Base-by-base conservation (phyloP, 768 basidiomycete species). In the Podaxis rugospora region DNA sequence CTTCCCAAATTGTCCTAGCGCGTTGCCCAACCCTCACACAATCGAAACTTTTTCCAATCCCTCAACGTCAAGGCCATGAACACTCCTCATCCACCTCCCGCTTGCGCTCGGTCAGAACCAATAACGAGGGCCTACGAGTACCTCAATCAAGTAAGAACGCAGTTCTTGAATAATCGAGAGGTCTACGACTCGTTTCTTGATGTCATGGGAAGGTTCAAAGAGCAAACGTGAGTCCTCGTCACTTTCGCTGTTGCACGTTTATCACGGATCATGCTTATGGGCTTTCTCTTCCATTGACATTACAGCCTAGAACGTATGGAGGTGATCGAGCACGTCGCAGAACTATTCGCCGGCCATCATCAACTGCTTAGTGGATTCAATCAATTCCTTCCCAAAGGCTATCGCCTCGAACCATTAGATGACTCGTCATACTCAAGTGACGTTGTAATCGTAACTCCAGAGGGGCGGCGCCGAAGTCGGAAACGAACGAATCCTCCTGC, bases 311-410 rank as follows among this genome's bases (percentile, higher is more conserved):
- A 61, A n/a, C 53, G 52, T 25, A 54, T 61, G 52, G 59, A 61
- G 52, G 59, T 61, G 44, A 61, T 61, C 16, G 59, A 61, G 21
- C 59, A 53, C 14, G 59, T 61, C 16, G 59, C 59, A 23, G 52
- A 61, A 51, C 53, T 61, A 5, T 61, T 61, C 44, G 59, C 59
- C 2, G 59, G 59, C 3, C 53, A 61, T 23, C 59, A 61, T 50
- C 59, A 61, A 47, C 52, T 61, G 14, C 59, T 61, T 25, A 61
- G 42, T 49, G 59, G 59, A 10, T 61, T 61, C 53, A 61, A 61
- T 61, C 59, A 55, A 10, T 61, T 61, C 46, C 59, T 61, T 25
- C 59, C 59, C 5, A 61, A 54, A 47, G 59, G 59, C 44, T 61
- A 61, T 49, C 59, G 59, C 42, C 53, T 61, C n/a, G 59, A 61